These are phyloP conservation scores for Fraxinus xanthoxyloides DNA, from an alignment of 305 asterid species.

Conservation along the genomic window DNA sequence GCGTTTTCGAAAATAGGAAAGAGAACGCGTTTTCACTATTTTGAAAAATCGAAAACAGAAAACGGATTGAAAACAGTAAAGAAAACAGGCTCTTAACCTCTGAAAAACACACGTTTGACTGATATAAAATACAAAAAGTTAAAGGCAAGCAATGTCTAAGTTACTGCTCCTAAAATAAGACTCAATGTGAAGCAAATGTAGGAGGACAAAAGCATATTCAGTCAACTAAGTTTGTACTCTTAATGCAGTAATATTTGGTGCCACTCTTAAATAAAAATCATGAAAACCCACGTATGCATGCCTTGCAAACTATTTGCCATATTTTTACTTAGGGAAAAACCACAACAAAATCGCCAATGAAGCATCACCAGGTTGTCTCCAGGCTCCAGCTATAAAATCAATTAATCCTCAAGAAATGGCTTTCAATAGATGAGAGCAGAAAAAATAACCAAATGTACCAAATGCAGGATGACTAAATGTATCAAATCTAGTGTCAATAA, in stretches of 20 bases:
- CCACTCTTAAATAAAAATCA: background rate
- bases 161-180: background rate
- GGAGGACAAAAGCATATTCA: background rate
- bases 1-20: no score
- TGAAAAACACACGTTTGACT: background rate
- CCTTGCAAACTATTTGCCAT: background rate
- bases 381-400: background rate
- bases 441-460: background rate
- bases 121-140: background rate
- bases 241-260: background rate
- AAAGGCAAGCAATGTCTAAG: background rate
- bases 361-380: background rate
- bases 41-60: no score
- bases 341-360: background rate
- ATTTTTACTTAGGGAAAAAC: background rate
- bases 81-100: no score
- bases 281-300: background rate
- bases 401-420: background rate
- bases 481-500: background rate
- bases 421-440: background rate
- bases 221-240: background rate
- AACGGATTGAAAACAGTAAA: no score
- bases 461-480: background rate
- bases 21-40: no score
- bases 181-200: background rate